Conservation (phyloP, 441 rosid genomes). For the Adansonia madagascariensis region DNA sequence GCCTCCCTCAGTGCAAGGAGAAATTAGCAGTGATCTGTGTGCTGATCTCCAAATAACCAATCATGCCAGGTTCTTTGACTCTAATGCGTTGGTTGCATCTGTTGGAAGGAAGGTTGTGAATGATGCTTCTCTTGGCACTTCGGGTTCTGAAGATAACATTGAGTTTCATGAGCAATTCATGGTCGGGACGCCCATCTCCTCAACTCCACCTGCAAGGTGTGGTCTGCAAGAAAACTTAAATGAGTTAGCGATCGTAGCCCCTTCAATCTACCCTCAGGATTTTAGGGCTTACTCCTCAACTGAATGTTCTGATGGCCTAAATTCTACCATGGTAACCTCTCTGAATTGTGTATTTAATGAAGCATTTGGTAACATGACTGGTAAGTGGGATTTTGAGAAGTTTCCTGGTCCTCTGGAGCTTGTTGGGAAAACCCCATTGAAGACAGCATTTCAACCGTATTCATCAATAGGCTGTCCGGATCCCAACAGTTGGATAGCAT, state of each 20-base stretch:
- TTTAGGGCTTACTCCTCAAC: constrained; percentile 39
- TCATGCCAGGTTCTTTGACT: constrained; percentile 31
- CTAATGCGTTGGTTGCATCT: constrained; percentile 35
- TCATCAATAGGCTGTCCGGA: constrained; percentile 40
- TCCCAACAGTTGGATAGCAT: constrained; percentile 50
- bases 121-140: constrained; percentile 41
- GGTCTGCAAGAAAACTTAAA: constrained; percentile 55
- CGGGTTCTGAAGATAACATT: constrained; percentile 29
- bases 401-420: constrained; percentile 35
- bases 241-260: constrained; percentile 41
- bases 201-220: constrained; percentile 47
- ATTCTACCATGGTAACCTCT: constrained; percentile 38
- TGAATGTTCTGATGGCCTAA: constrained; percentile 45
- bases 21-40: constrained; percentile 32
- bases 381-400: constrained; percentile 46
- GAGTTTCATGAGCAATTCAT: constrained; percentile 47
- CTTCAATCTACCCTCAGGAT: constrained; percentile 47
- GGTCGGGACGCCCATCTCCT: constrained; percentile 42
- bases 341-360: constrained; percentile 43
- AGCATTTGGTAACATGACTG: constrained; percentile 34
- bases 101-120: constrained; percentile 43
- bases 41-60: constrained; percentile 27
- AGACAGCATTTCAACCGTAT: constrained; percentile 46
- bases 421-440: constrained; percentile 31
- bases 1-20: constrained; percentile 43